Conservation (phyloP, 371 early-diverging fungal species). For the Mortierella polycephala region DNA sequence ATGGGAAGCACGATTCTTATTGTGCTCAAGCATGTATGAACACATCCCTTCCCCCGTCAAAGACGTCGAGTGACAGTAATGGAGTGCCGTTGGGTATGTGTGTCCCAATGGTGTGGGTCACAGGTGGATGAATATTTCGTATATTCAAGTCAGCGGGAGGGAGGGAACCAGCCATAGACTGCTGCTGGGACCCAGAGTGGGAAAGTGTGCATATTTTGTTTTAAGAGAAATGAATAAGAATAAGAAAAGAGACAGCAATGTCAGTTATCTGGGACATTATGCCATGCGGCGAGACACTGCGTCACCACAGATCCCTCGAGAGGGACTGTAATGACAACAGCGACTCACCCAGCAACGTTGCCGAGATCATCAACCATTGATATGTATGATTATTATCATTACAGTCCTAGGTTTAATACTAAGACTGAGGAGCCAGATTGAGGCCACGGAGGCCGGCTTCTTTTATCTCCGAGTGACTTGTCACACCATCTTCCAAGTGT, state of each 20-base stretch:
- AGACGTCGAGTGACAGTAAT: too few relatives aligned
- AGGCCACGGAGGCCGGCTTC: constrained; percentile 29
- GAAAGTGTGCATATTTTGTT: constrained; percentile 5
- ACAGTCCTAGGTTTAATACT: constrained; percentile 56
- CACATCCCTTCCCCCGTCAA: too few relatives aligned
- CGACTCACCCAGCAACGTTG: constrained; percentile 27
- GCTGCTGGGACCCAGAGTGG: background rate
- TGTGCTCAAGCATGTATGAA: background rate
- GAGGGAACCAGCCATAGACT: too few relatives aligned
- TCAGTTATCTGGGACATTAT: constrained; percentile 54
- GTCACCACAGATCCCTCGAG: constrained; percentile 9
- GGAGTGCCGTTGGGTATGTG: too few relatives aligned
- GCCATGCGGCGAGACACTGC: constrained; percentile 27
- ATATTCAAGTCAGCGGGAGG: too few relatives aligned
- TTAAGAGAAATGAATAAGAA: background rate
- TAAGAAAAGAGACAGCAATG: constrained; percentile 34
- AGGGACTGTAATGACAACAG: constrained; percentile 19
- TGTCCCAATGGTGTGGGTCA: too few relatives aligned
- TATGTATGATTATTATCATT: constrained; percentile 57
- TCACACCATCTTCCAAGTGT: too few relatives aligned
- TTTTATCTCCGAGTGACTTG: constrained; percentile 42
- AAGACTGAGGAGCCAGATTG: constrained; percentile 42
- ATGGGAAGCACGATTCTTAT: background rate
- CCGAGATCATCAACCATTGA: constrained; percentile 56
- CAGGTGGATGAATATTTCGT: too few relatives aligned